Evolutionary conservation across 2,329 filamentous ascomycete genomes (phyloP), one percentile per base, ranked within the genome.

Genomic region (Ceratocystis papillata): DNA sequence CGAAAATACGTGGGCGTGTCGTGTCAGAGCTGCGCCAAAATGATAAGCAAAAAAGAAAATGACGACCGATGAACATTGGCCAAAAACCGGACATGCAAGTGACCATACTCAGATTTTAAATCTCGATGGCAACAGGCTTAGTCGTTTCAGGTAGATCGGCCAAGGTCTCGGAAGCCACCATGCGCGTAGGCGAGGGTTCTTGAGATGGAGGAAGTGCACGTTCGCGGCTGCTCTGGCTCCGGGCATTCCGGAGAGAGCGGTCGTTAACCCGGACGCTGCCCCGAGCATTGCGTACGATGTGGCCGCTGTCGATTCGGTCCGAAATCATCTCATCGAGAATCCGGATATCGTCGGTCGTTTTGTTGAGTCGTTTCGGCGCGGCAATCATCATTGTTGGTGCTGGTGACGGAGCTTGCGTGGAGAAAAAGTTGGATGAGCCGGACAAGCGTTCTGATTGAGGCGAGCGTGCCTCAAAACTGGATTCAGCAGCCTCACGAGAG

Each of bases 321-420:
- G 92, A 88, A 68, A 96, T 94, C 93, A 97, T 96, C 76, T 96
- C 90, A 72, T 97, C 93, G 30, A 96, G 82, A 78, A 96, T 91
- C 70, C 89, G 96, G 86, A 96, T 92, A 75, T 96, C 92, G 71
- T 96, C 91, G 44, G 94, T 88, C 70, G 88, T 90, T 77, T 82
- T 85, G 12, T 79, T 79, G 62, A 82, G 81, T 64, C 81, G 81
- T n/a, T 75, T 72, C 5, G 70, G 69, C 8, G 70, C 69, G 25
- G 70, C 70, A 65, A 70, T 70, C 62, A 71, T 70, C 20, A 72
- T 62, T 8, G 70, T 70, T 10, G 70, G 69, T 28, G 69, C 70
- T 63, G 69, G 70, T 62, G 71, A 70, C 17, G 72, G 72, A 1
- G 72, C 67, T 68, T 64, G 70, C 57, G 22, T 72, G 61, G 63